Base-by-base conservation (phyloP, 495 filamentous ascomycete genomes). In the Pyronema omphalodes region DNA sequence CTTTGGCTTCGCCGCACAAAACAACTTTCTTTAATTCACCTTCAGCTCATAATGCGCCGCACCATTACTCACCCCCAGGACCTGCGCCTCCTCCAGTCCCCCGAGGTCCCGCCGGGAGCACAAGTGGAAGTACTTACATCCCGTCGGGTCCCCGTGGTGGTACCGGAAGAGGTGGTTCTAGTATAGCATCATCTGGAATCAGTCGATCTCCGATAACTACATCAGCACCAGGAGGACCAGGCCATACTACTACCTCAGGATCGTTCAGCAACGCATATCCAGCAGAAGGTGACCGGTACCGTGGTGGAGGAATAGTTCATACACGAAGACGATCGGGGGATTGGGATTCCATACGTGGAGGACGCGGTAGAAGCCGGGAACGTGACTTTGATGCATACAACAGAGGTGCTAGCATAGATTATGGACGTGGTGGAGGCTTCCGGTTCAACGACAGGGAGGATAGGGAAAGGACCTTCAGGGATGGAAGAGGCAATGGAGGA, bases 131-230 rank as follows among this genome's bases (percentile, higher is more conserved):
- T 14, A 63, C 61, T 7, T 58, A 53, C 7, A 55, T 60, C 37
- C 61, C 61, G 9, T 59, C 61, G 17, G 61, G 60, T 7, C 61
- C 61, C 44, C 60, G 61, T 14, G 61, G 54, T 37, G 46, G 60
- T 29, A 37, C 47, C 8, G 61, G 61, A 35, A 62, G 61, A 43
- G 61, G 60, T 33, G 50, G 48, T 44, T 37, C 55, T 35, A 43
- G 37, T 45, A 53, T 62, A 45, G 44, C 60, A 3, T 50, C 60
- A 15, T 23, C 54, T 15, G 60, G 57, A 17, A 52, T 44, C 18
- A 63, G 57, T 43, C 60, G 61, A 17, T 64, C 61, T 14, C 61
- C 61, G 9, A 48, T 63, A 37, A 55, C 61, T 36, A 36, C 37
- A 17, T 34, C 52, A 15, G 34, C 57, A 19, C 51, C 57, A 48